Evolutionary conservation across 2,329 filamentous ascomycete species (phyloP), one percentile per base, ranked within the genome.

Genomic region (Cytospora piceicola): DNA sequence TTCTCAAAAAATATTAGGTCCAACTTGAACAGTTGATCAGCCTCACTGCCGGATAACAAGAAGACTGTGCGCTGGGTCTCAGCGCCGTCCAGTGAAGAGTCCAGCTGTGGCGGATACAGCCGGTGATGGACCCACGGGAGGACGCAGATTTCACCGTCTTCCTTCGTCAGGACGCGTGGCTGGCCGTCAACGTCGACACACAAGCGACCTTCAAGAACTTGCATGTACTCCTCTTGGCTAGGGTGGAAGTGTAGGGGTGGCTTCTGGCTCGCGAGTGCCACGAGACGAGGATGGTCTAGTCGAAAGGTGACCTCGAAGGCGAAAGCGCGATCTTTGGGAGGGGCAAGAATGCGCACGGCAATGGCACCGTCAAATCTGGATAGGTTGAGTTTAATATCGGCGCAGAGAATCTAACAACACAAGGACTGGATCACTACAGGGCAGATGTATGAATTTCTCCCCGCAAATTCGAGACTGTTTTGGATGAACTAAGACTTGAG

Each of bases 1-100:
- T 76, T 76, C 68, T 76, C 72, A 54, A 76, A 76, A 68, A 76
- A 77, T 24, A 75, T 68, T 0, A 69, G 71, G 64, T 77, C 75
- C 1, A 77, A 71, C 36, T 70, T 65, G 57, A 74, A 76, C 56
- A 69, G 58, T 58, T 73, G 68, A 39, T 68, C 62, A 6, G 72
- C 71, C 27, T 71, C 71, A 67, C 72, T 64, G 5, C 70, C 73
- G 20, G 72, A 73, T 22, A 75, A 72, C 42, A 73, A 9, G n/a
- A 58, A 58, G 1, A 63, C 61, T 46, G 20, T 57, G 39, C 61
- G 61, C 17, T 46, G 32, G 5, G 29, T 53, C 1, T 20, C 42
- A 34, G 53, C 17, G 15, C 15, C 53, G n/a, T 57, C 39, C 11
- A 27, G 29, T 8, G 53, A 24, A 6, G 52, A 29, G 12, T 51